phyloP scores from a whole-genome alignment of 495 filamentous ascomycete species.

The Podospora sp. region DNA sequence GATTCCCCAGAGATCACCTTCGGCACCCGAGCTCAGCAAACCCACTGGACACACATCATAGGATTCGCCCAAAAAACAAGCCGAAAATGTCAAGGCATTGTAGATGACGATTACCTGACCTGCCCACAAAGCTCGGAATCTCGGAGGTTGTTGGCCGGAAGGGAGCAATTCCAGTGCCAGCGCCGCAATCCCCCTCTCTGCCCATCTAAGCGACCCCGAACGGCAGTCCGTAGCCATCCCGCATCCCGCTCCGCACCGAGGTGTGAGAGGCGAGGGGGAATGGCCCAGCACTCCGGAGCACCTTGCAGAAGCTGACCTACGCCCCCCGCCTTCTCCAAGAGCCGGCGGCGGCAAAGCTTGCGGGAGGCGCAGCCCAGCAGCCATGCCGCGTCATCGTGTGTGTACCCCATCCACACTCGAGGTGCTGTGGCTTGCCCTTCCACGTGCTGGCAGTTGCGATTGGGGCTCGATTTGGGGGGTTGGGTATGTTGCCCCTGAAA shows the following conservation, averaged over 20 bases:
- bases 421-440: background rate
- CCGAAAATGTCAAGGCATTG: background rate
- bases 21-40: background rate
- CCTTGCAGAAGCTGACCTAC: background rate
- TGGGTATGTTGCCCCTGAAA: slow-evolving; percentile 17
- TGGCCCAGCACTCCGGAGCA: background rate
- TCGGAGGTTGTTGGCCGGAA: background rate
- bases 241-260: background rate
- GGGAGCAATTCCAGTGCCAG: background rate
- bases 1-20: background rate
- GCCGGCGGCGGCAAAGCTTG: slow-evolving; percentile 10
- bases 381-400: background rate
- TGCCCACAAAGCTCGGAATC: background rate
- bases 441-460: background rate
- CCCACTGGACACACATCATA: background rate
- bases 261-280: background rate
- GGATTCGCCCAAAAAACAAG: background rate
- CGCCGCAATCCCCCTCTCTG: background rate
- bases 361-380: slow-evolving; percentile 8
- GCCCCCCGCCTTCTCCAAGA: slow-evolving; percentile 12
- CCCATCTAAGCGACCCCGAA: background rate
- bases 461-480: slow-evolving; percentile 6
- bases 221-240: background rate
- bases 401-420: background rate
- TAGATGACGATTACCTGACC: background rate